These are phyloP conservation scores for Eutrema japonicum DNA, from an alignment of 345 rosid species.

Conservation along the genomic window DNA sequence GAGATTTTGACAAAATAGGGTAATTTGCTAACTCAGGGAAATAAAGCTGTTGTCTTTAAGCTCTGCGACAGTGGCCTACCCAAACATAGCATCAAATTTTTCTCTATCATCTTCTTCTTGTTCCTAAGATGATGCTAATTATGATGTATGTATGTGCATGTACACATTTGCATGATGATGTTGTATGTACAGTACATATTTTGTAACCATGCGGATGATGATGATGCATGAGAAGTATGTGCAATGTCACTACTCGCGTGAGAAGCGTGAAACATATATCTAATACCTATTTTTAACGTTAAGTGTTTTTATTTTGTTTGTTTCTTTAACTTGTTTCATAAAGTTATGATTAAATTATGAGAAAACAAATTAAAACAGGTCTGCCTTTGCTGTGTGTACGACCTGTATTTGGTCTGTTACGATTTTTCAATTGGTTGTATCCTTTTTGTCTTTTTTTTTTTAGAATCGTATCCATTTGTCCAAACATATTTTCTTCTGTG, in stretches of 20 bases:
- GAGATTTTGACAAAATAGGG: constrained; percentile 41
- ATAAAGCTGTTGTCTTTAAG: constrained; percentile 37
- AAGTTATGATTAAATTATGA: constrained; percentile 1
- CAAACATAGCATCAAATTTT: constrained; percentile 38
- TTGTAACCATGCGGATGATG: constrained; percentile 10
- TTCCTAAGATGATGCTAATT: constrained; percentile 15
- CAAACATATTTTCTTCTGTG: constrained; percentile 8
- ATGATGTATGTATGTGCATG: constrained; percentile 29
- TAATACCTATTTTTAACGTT: background rate
- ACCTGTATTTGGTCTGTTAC: constrained; percentile 22
- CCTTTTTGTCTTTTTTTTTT: background rate
- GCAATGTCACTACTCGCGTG: constrained; percentile 28
- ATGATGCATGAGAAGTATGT: constrained; percentile 27
- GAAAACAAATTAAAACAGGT: constrained; percentile 23
- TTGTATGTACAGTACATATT: background rate
- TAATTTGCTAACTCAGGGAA: constrained; percentile 36
- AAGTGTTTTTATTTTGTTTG: background rate
- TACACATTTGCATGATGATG: background rate
- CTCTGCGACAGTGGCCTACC: constrained; percentile 39
- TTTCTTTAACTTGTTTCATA: constrained; percentile 11
- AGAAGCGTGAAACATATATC: constrained; percentile 13
- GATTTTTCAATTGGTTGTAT: background rate
- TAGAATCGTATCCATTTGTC: background rate
- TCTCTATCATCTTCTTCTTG: constrained; percentile 15
- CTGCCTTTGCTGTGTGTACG: constrained; percentile 34